Conservation (phyloP, 345 rosid genomes). For the sweet orange (Citrus sinensis) region DVS_A1.0 CM039163.1:41837001-41837500, state of each 20-base stretch:
- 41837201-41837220: background rate
- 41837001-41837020: background rate
- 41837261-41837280: background rate
- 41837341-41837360: background rate
- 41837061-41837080: background rate
- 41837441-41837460: slow-evolving; percentile 39
- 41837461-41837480: slow-evolving; percentile 29
- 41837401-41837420: background rate
- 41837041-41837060: background rate
- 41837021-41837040: slow-evolving; percentile 1
- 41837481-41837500: slow-evolving; percentile 19
- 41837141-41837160: slow-evolving; percentile 69
- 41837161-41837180: slow-evolving; percentile 89
- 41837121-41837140: slow-evolving; percentile 39
- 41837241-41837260: background rate
- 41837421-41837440: background rate
- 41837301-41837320: background rate
- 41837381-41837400: background rate
- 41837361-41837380: background rate
- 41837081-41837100: slow-evolving; percentile 37
- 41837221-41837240: background rate
- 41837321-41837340: background rate
- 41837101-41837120: slow-evolving; percentile 26
- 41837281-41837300: background rate
- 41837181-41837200: slow-evolving; percentile 72